Evolutionary conservation across 2,329 filamentous ascomycete species (phyloP), one percentile per base, ranked within the genome.

Genomic region (Ceratocystis destructans): DNA sequence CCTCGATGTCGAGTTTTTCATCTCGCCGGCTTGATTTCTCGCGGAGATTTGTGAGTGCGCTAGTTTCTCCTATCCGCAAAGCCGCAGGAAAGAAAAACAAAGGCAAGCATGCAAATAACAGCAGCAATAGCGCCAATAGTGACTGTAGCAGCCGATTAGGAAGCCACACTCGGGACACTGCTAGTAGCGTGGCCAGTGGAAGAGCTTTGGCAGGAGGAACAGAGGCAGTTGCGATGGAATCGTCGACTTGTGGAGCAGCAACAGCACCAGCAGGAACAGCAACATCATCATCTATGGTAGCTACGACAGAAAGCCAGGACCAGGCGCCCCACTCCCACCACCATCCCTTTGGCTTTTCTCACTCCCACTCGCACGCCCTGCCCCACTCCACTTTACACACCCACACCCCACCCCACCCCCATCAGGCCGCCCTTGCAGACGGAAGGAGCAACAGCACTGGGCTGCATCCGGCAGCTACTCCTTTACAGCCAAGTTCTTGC

Each of bases 61-160:
- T 66, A 12, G 64, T 66, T n/a, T 31, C 55, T 20, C 64, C 64
- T 1, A 66, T 66, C 25, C 25, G 59, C 17, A 50, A 61, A 31
- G 64, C 22, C 6, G 33, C 64, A 6, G 64, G 64, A 20, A 45
- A 20, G 45, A 31, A 37, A n/a, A 15, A 28, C 62, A 31, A 53
- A 5, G 3, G 15, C 45, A 64, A 64, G 46, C 20, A 28, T 15
- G 33, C 12, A 45, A 22, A 41, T 6, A 28, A 22, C n/a, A 28
- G 25, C 46, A 10, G 17, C 7, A 50, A 5, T 20, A 50, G 48
- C n/a, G n/a, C 1, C 22, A 41, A 12, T 15, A 50, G 48, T 25
- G 48, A 22, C 20, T 4, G 48, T 7, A 2, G 48, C 17, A 5
- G 8, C 8, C 20, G 22, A 22, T 22, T 22, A 20, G 48, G 22